Evolutionary conservation across 2,329 filamentous ascomycete species (phyloP).

Genomic region (Diplodia seriata): DNA sequence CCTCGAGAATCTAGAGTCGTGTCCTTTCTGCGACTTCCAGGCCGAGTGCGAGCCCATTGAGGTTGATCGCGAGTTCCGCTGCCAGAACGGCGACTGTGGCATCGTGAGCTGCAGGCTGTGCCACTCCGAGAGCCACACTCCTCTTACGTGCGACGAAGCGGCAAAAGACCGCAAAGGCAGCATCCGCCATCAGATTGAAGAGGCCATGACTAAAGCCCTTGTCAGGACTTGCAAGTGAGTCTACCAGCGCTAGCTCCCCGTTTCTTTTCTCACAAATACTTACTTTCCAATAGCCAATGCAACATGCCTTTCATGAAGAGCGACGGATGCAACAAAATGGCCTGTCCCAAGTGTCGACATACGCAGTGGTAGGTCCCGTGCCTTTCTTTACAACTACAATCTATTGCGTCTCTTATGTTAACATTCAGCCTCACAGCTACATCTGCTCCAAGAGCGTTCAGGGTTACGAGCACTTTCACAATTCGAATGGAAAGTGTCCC

Average conservation of each 20-base stretch:
- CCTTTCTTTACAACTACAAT: neutral
- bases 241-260: neutral
- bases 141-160: conserved; percentile 71
- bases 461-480: conserved; percentile 74
- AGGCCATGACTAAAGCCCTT: conserved; percentile 81
- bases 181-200: conserved; percentile 73
- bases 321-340: conserved; percentile 83
- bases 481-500: conserved; percentile 63
- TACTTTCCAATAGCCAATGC: conserved; percentile 54
- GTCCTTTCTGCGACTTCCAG: conserved; percentile 83
- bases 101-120: conserved; percentile 65
- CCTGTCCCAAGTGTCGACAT: conserved; percentile 66
- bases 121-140: conserved; percentile 71
- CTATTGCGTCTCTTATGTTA: conserved; percentile 46
- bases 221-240: conserved; percentile 73
- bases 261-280: neutral
- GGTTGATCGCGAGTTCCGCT: conserved; percentile 75
- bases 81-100: conserved; percentile 69
- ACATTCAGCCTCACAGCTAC: conserved; percentile 59
- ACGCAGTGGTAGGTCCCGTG: conserved; percentile 59
- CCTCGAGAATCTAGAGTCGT: conserved; percentile 75
- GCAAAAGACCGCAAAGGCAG: conserved; percentile 66
- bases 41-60: conserved; percentile 73
- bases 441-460: conserved; percentile 71
- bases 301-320: conserved; percentile 80